A percentile compares a stretch with the other conserved stretches of the same genome.
These are phyloP conservation scores for Dendrobium officinale DNA, from an alignment of 106 monocot genomes.

Conservation along the genomic window DNA sequence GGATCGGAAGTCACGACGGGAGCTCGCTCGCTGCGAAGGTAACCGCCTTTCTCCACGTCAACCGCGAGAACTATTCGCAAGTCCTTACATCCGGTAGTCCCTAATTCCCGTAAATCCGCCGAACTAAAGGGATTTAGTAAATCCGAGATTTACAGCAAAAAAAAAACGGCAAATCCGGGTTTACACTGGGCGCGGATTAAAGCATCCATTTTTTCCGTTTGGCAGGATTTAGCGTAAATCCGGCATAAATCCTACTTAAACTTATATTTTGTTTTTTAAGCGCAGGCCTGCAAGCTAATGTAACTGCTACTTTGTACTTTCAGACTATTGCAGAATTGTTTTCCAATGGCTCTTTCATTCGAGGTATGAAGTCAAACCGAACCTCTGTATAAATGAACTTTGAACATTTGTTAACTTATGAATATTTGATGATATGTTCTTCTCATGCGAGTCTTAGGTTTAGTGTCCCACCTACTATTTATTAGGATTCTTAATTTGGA, in stretches of 20 bases:
- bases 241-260: background rate
- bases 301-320: background rate
- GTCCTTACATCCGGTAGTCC: too few relatives aligned
- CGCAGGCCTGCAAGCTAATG: background rate
- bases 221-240: too few relatives aligned
- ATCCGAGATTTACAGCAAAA: too few relatives aligned
- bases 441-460: background rate
- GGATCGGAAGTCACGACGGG: too few relatives aligned
- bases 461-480: background rate
- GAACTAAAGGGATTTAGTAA: too few relatives aligned
- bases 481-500: background rate
- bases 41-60: too few relatives aligned
- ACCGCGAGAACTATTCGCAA: too few relatives aligned
- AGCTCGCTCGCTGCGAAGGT: too few relatives aligned
- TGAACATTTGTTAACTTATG: background rate
- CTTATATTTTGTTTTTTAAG: background rate
- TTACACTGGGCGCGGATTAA: too few relatives aligned
- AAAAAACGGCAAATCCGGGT: too few relatives aligned
- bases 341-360: background rate
- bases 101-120: too few relatives aligned
- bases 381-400: background rate
- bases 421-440: background rate
- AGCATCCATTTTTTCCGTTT: too few relatives aligned
- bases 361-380: background rate
- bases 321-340: background rate